These are phyloP conservation scores for Aulographum hederae DNA, from an alignment of 2,329 filamentous ascomycete genomes.

Conservation along the genomic window DNA sequence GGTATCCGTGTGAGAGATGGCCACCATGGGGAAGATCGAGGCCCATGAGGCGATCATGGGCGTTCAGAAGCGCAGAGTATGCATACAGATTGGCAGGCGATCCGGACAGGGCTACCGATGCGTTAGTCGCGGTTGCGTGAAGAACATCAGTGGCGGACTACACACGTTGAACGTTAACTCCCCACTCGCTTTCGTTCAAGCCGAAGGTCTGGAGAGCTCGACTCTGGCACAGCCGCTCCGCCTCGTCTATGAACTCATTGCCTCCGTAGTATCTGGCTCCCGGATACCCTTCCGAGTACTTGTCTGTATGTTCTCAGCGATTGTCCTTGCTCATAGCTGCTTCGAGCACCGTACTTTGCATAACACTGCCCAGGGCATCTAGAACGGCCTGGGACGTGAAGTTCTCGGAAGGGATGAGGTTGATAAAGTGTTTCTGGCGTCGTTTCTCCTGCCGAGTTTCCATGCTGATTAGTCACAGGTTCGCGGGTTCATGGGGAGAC, in stretches of 20 bases:
- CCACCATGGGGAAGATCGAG: constrained; percentile 92
- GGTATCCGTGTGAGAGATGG: constrained; percentile 91
- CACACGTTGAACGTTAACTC: constrained; percentile 85
- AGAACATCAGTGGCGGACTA: constrained; percentile 3
- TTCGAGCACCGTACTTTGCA: constrained; percentile 18
- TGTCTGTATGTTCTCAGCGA: constrained; percentile 41
- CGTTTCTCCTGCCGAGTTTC: constrained; percentile 90
- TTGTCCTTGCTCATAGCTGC: constrained; percentile 48
- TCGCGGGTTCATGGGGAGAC: constrained; percentile 3
- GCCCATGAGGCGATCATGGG: constrained; percentile 92
- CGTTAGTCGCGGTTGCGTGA: too few species aligned
- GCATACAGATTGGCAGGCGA: constrained; percentile 62
- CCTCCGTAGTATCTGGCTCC: constrained; percentile 98
- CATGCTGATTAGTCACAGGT: constrained; percentile 2
- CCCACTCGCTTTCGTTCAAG: constrained; percentile 77
- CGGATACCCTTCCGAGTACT: constrained; percentile 98
- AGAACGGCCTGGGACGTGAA: constrained; percentile 97
- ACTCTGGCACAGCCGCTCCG: constrained; percentile 87
- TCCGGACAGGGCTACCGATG: constrained; percentile 57
- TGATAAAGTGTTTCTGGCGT: constrained; percentile 96
- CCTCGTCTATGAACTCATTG: constrained; percentile 95
- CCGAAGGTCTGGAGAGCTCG: constrained; percentile 86
- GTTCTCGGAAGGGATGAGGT: constrained; percentile 98
- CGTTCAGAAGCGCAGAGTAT: constrained; percentile 81
- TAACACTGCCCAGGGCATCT: constrained; percentile 63